These are phyloP conservation scores for Pyrenochaeta sp. DNA, from an alignment of 2,329 filamentous ascomycete species.

Conservation along the genomic window DNA sequence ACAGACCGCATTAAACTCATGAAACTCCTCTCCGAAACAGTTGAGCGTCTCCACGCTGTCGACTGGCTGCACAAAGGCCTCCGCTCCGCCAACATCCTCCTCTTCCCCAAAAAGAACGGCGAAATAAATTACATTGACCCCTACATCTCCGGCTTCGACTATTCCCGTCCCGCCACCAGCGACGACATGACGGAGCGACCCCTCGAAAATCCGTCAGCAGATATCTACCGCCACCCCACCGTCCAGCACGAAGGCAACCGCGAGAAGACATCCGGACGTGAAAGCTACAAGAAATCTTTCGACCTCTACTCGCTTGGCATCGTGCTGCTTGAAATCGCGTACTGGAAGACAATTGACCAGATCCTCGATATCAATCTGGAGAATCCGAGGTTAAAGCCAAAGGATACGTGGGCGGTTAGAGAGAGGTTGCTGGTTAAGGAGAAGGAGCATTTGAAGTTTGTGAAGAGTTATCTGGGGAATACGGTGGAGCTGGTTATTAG, in stretches of 20 bases:
- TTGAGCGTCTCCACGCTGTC: slow-evolving; percentile 64
- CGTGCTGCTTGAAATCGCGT: slow-evolving; percentile 63
- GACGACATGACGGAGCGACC: slow-evolving; percentile 63
- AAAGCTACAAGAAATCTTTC: slow-evolving; percentile 58
- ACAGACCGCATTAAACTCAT: slow-evolving; percentile 63
- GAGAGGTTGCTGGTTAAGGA: slow-evolving; percentile 34
- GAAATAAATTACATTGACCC: slow-evolving; percentile 53
- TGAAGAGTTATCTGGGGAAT: slow-evolving; percentile 38
- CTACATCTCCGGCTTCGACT: slow-evolving; percentile 64
- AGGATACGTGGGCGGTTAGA: slow-evolving; percentile 50
- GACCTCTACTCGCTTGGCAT: slow-evolving; percentile 64
- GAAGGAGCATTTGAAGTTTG: slow-evolving; percentile 27
- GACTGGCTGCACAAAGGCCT: slow-evolving; percentile 69
- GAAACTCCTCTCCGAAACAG: slow-evolving; percentile 60
- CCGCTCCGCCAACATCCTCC: slow-evolving; percentile 62
- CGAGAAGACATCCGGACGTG: slow-evolving; percentile 21
- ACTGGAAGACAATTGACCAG: slow-evolving; percentile 59
- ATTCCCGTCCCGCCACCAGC: slow-evolving; percentile 59
- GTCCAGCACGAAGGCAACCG: slow-evolving; percentile 51
- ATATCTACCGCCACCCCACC: slow-evolving; percentile 62
- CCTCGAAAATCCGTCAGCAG: slow-evolving; percentile 55
- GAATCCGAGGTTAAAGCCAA: slow-evolving; percentile 44
- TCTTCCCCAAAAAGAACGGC: slow-evolving; percentile 52
- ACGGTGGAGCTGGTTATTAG: slow-evolving; percentile 36
- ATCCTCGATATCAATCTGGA: slow-evolving; percentile 52